These are phyloP conservation scores for Russula compacta DNA, from an alignment of 768 basidiomycete genomes.

Conservation along the genomic window DNA sequence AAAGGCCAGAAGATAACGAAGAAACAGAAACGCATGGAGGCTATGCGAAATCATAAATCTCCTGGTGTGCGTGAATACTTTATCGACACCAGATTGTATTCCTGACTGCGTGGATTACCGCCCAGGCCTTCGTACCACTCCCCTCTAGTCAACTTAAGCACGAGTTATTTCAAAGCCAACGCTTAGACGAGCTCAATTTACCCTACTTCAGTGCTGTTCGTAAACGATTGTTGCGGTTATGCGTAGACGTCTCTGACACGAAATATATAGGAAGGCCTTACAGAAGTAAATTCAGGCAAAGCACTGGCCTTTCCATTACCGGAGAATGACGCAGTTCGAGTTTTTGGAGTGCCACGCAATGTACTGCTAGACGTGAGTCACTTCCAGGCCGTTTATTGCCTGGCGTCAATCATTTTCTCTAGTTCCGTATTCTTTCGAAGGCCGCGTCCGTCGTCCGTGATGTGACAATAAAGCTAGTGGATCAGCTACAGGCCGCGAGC, in stretches of 20 bases:
- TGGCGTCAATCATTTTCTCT: neutral
- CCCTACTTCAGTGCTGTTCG: constrained; percentile 39
- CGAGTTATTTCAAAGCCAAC: constrained; percentile 33
- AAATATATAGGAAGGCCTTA: constrained; percentile 9
- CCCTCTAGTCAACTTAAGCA: constrained; percentile 32
- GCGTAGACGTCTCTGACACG: neutral
- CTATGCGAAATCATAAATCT: constrained; percentile 5
- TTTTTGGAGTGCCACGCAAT: constrained; percentile 10
- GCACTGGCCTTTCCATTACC: constrained; percentile 16
- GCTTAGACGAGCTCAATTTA: constrained; percentile 29
- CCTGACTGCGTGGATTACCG: neutral
- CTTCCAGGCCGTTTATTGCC: neutral
- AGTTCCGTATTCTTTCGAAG: constrained; percentile 63
- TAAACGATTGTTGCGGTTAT: neutral
- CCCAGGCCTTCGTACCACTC: constrained; percentile 38
- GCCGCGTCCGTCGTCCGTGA: constrained; percentile 68
- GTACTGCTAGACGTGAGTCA: constrained; percentile 13
- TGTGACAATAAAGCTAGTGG: constrained; percentile 47
- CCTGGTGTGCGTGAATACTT: constrained; percentile 11
- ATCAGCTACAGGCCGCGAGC: constrained; percentile 45
- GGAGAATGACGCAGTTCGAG: constrained; percentile 17
- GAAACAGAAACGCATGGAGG: constrained; percentile 1
- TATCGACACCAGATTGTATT: neutral
- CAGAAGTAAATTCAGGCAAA: constrained; percentile 5
- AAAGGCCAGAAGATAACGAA: constrained; percentile 1